Evolutionary conservation across 2,329 filamentous ascomycete genomes (phyloP).

Genomic region (Fulvia fulva): DNA sequence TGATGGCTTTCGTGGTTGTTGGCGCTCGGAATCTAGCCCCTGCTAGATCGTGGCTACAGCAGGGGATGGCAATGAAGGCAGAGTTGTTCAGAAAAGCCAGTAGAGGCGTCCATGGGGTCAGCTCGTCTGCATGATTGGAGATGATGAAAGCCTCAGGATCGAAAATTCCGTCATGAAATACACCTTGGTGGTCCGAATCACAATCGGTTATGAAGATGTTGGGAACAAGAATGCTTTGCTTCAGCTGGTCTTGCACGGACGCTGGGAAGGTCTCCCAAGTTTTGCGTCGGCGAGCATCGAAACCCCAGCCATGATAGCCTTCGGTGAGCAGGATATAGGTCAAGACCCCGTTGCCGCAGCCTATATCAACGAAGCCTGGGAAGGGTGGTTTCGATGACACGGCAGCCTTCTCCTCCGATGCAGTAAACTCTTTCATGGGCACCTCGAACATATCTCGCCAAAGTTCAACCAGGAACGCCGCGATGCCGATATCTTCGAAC

Average conservation of each 20-base stretch:
- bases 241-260: slow-evolving; percentile 47
- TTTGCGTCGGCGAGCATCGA: slow-evolving; percentile 81
- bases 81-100: slow-evolving; percentile 71
- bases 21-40: slow-evolving; percentile 69
- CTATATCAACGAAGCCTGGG: slow-evolving; percentile 91
- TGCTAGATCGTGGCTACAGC: slow-evolving; percentile 83
- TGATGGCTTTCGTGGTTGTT: slow-evolving; percentile 12
- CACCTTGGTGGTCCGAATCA: slow-evolving; percentile 1
- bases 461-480: slow-evolving; percentile 86
- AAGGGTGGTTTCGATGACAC: slow-evolving; percentile 45
- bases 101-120: slow-evolving; percentile 93
- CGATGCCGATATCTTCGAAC: slow-evolving; percentile 88
- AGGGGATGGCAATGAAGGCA: slow-evolving; percentile 90
- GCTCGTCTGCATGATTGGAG: slow-evolving; percentile 93
- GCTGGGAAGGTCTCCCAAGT: slow-evolving; percentile 73
- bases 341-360: slow-evolving; percentile 89
- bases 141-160: slow-evolving; percentile 75
- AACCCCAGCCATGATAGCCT: slow-evolving; percentile 82
- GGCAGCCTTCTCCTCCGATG: background rate
- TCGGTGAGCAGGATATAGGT: slow-evolving; percentile 77
- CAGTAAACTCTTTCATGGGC: background rate
- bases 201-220: slow-evolving; percentile 33
- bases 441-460: slow-evolving; percentile 76
- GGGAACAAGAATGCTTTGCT: slow-evolving; percentile 61
- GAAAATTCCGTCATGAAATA: slow-evolving; percentile 61